These are phyloP conservation scores for Penstemon barbatus DNA, from an alignment of 257 asterid species.

Conservation along the genomic window DNA sequence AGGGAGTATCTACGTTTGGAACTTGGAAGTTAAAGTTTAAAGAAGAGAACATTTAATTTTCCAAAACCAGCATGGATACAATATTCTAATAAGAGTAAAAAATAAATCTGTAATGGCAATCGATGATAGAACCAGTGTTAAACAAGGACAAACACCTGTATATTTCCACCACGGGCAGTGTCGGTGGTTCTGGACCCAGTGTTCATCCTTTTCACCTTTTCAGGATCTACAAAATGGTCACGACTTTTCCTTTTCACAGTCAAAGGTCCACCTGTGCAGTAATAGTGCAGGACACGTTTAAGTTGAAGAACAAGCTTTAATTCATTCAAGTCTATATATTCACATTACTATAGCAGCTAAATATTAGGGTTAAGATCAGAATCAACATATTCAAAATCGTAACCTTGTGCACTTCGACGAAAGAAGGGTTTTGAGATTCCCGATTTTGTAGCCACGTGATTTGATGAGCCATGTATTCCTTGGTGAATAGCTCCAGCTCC, in stretches of 20 bases:
- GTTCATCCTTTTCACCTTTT: slow-evolving; percentile 44
- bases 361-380: slow-evolving; percentile 11
- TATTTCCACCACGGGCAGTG: slow-evolving; percentile 27
- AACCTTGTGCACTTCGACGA: slow-evolving; percentile 36
- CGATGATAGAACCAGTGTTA: not conserved
- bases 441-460: slow-evolving; percentile 30
- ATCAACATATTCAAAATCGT: slow-evolving; percentile 9
- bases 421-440: slow-evolving; percentile 26
- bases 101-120: not conserved
- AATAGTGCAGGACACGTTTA: slow-evolving; percentile 12
- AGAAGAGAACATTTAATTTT: not conserved
- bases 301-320: slow-evolving; percentile 5
- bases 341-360: slow-evolving; percentile 7
- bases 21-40: not conserved
- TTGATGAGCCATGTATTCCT: slow-evolving; percentile 22
- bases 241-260: slow-evolving; percentile 55
- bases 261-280: slow-evolving; percentile 36
- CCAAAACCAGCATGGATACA: not conserved
- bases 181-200: slow-evolving; percentile 28
- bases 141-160: slow-evolving; percentile 34
- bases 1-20: not conserved
- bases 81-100: not conserved
- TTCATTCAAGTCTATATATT: slow-evolving; percentile 13
- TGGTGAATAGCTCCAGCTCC: slow-evolving; percentile 31
- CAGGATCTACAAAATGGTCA: slow-evolving; percentile 43